phyloP scores from a whole-genome alignment of 129 eudicot species.

The Oenanthe sinensis region DNA sequence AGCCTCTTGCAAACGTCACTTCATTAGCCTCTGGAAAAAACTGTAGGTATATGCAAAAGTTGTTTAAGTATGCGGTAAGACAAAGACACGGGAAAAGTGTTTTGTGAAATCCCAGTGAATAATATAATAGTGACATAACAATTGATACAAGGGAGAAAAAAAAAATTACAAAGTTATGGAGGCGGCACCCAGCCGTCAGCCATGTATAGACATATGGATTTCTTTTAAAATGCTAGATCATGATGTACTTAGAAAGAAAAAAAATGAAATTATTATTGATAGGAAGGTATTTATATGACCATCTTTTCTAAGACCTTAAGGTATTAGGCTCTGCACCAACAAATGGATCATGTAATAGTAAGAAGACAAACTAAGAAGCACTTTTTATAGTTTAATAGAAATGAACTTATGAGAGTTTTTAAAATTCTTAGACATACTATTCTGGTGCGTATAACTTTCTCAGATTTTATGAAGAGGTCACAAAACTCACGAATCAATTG shows the following conservation, averaged over 20 bases:
- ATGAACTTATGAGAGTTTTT: neutral
- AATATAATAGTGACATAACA: neutral
- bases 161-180: neutral
- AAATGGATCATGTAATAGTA: neutral
- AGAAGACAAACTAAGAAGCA: neutral
- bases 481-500: constrained; percentile 92
- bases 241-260: neutral
- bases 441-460: constrained; percentile 68
- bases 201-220: neutral
- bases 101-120: neutral
- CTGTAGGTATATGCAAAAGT: constrained; percentile 36
- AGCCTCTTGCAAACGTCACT: constrained; percentile 67
- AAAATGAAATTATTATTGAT: neutral
- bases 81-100: neutral
- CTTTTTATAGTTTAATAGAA: neutral
- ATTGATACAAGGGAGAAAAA: neutral
- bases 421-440: constrained; percentile 41
- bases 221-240: neutral
- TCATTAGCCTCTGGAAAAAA: constrained; percentile 98
- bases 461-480: constrained; percentile 64
- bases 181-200: neutral
- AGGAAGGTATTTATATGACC: neutral
- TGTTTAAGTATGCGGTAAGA: constrained; percentile 4
- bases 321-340: neutral
- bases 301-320: neutral